Percentiles rank a stretch among this genome's conserved stretches.
These are phyloP conservation scores for Podospora australis DNA, from an alignment of 495 filamentous ascomycete genomes.

Conservation along the genomic window DNA sequence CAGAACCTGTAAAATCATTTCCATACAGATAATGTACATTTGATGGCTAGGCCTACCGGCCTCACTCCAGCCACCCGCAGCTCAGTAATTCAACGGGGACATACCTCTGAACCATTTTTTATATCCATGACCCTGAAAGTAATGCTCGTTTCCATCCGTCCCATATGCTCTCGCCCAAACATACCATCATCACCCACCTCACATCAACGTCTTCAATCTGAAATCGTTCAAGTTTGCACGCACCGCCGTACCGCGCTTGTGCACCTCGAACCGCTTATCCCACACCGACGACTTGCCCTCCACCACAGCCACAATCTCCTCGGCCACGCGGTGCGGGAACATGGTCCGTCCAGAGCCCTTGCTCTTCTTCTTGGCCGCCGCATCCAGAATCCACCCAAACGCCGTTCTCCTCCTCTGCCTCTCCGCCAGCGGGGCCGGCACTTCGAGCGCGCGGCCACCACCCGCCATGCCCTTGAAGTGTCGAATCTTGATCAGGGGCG, in stretches of 20 bases:
- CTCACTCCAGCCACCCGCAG: too few relatives aligned
- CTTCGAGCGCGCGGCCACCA: slow-evolving; percentile 75
- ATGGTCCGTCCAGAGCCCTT: slow-evolving; percentile 53
- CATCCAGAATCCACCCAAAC: slow-evolving; percentile 81
- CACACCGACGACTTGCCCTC: slow-evolving; percentile 80
- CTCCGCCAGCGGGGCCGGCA: slow-evolving; percentile 68
- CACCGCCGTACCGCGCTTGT: slow-evolving; percentile 65
- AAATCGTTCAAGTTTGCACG: slow-evolving; percentile 59
- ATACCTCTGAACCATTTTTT: too few relatives aligned
- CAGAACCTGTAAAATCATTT: too few relatives aligned
- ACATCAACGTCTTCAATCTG: slow-evolving; percentile 6
- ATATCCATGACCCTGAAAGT: too few relatives aligned
- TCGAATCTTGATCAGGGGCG: slow-evolving; percentile 74
- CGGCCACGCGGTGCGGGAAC: slow-evolving; percentile 73
- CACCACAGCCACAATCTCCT: slow-evolving; percentile 80
- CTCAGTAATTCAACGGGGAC: too few relatives aligned
- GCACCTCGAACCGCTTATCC: slow-evolving; percentile 65
- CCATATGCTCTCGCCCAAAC: neutral
- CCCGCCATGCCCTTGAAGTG: slow-evolving; percentile 70
- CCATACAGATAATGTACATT: too few relatives aligned
- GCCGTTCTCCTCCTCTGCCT: slow-evolving; percentile 72
- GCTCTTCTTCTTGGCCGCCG: slow-evolving; percentile 63
- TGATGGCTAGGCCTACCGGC: too few relatives aligned
- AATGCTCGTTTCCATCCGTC: neutral
- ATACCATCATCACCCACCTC: neutral